Evolutionary conservation across 306 rosid species (phyloP), one percentile per base, ranked within the genome.

Genomic region (Urtica urens): DNA sequence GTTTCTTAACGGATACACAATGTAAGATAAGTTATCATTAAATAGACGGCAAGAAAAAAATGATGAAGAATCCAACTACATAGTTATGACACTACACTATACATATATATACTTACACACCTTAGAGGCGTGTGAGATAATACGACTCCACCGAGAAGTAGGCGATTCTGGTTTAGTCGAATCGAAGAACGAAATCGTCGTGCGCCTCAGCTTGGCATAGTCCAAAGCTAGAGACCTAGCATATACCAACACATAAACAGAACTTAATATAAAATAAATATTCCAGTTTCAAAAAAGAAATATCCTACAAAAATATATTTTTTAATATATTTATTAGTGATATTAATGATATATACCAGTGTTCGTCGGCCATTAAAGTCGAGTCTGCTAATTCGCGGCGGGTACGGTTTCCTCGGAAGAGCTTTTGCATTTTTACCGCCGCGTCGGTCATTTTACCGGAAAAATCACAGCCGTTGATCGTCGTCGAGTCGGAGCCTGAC

Each of bases 171-270:
- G 84, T 49, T 61, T 64, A 5, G 9, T 18, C 64, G 65, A 71
- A 65, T 83, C 72, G 61, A 83, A 87, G 83, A 87, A 87, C 7
- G 94, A 83, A 67, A 83, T 69, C 19, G 96, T 87, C 34, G 83
- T 83, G 42, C 59, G 83, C 58, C 70, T 83, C 39, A 83, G 57
- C 35, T 78, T 62, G 1, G 62, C 92, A 29, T 34, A 76, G 59
- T 87, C 86, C 61, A 87, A 73, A n/a, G 78, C 88, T 67, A 74
- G 84, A 93, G 93, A 77, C 96, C 94, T 87, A 23, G n/a, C n/a
- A 35, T 35, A 35, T 10, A 35, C 13, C 37, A 7, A 31, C 13
- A 31, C 2, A 31, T 31, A n/a, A n/a, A n/a, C n/a, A n/a, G n/a
- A n/a, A n/a, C n/a, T n/a, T n/a, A n/a, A n/a, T n/a, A n/a, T n/a